phyloP scores from a whole-genome alignment of 2,329 filamentous ascomycete genomes.

The Fusarium burgessii region DNA sequence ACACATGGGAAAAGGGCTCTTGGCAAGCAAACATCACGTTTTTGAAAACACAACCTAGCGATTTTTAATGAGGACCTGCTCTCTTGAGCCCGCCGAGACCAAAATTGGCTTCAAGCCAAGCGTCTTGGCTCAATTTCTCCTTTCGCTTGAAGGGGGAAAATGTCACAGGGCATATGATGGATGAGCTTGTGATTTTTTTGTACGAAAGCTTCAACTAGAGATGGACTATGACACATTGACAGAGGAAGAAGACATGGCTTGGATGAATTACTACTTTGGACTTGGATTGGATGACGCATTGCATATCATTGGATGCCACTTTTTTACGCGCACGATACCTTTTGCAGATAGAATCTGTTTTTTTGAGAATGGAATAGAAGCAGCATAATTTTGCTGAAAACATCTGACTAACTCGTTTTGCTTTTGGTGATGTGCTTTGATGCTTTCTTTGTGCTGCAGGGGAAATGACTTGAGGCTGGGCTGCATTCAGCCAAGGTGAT shows the following conservation, averaged over 20 bases:
- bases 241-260: conserved; percentile 34
- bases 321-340: conserved; percentile 43
- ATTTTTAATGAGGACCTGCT: conserved; percentile 44
- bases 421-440: neutral
- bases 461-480: neutral
- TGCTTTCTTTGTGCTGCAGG: neutral
- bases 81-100: conserved; percentile 27
- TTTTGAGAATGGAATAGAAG: conserved; percentile 18
- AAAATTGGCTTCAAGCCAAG: conserved; percentile 1
- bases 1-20: conserved; percentile 20
- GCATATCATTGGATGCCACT: conserved; percentile 14
- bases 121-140: conserved; percentile 20
- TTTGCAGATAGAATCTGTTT: conserved; percentile 30
- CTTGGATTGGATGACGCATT: conserved; percentile 25
- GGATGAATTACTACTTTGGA: conserved; percentile 39
- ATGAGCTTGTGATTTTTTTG: conserved; percentile 26
- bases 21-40: conserved; percentile 41
- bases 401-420: neutral
- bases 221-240: conserved; percentile 37
- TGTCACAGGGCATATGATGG: conserved; percentile 13
- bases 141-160: neutral
- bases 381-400: conserved; percentile 11
- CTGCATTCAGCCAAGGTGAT: neutral
- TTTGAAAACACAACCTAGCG: conserved; percentile 35
- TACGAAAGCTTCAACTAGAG: conserved; percentile 36